These are phyloP conservation scores for Ziziphus jujuba DNA, from an alignment of 306 rosid species.

Conservation along the genomic window DNA sequence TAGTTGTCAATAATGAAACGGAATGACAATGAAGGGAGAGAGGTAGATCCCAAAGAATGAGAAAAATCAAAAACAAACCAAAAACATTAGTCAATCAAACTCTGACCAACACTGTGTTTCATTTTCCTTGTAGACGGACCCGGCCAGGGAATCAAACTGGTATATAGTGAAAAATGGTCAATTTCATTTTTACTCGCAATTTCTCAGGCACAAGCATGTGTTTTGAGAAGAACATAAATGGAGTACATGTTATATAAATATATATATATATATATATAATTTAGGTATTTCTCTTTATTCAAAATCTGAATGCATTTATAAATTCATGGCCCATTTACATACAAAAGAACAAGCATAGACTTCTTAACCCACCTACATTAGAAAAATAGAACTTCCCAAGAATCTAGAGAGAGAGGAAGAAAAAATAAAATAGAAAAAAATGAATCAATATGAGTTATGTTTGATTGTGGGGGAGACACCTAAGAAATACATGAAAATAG, in stretches of 20 bases:
- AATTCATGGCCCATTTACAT: neutral
- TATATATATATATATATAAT: too few species aligned
- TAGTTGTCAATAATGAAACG: constrained; percentile 46
- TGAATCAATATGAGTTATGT: neutral
- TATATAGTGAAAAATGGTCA: constrained; percentile 5
- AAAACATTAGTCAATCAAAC: constrained; percentile 27
- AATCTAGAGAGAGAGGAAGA: neutral
- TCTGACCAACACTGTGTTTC: constrained; percentile 11
- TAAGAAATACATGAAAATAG: constrained; percentile 7
- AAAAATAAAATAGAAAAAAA: neutral
- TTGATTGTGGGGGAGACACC: constrained; percentile 12
- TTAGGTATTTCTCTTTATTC: too few species aligned
- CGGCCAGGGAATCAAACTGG: neutral
- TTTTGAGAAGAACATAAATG: constrained; percentile 24
- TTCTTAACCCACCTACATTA: constrained; percentile 16
- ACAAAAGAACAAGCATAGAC: constrained; percentile 22
- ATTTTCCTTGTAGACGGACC: neutral
- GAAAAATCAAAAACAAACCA: constrained; percentile 11
- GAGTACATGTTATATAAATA: neutral
- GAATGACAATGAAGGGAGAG: constrained; percentile 33
- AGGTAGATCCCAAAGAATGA: constrained; percentile 45
- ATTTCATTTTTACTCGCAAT: constrained; percentile 21
- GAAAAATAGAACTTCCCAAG: neutral
- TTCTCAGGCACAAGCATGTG: constrained; percentile 39
- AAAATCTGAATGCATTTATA: too few species aligned